phyloP scores from a whole-genome alignment of 2,329 filamentous ascomycete species.

The Ilyonectria destructans region DNA sequence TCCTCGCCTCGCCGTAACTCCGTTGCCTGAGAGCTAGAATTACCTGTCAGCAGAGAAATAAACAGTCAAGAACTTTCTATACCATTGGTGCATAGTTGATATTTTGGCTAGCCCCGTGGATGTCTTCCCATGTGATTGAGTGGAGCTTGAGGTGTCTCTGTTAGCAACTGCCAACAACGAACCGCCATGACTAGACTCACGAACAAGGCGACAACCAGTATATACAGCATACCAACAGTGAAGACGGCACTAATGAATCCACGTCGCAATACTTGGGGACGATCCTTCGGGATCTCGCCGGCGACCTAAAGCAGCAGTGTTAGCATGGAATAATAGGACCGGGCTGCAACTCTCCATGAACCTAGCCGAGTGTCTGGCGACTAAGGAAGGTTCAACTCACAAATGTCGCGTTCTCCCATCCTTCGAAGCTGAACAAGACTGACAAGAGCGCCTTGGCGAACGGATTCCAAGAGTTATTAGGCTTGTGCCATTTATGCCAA shows the following conservation, averaged over 20 bases:
- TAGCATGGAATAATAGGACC: no score
- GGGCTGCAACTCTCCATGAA: background rate
- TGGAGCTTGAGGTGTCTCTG: constrained; percentile 2
- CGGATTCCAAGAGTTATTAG: background rate
- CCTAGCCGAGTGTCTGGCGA: no score
- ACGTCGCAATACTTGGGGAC: background rate
- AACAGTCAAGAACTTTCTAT: background rate
- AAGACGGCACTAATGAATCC: constrained; percentile 15
- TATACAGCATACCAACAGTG: constrained; percentile 15
- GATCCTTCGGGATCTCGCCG: constrained; percentile 9
- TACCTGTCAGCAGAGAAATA: background rate
- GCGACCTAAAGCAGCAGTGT: background rate
- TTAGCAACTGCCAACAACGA: background rate
- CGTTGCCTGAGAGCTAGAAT: constrained; percentile 6
- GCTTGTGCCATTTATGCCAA: background rate
- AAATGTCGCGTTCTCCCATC: constrained; percentile 28
- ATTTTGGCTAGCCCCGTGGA: background rate
- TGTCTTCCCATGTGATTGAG: background rate
- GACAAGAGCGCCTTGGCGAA: constrained; percentile 18
- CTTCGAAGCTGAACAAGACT: constrained; percentile 20
- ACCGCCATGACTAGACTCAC: background rate
- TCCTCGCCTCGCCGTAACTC: background rate
- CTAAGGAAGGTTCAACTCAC: background rate
- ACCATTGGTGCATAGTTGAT: constrained; percentile 18
- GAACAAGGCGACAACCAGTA: constrained; percentile 13